Evolutionary conservation across 2,329 filamentous ascomycete species (phyloP).

Genomic region (Basipetospora sp.): DNA sequence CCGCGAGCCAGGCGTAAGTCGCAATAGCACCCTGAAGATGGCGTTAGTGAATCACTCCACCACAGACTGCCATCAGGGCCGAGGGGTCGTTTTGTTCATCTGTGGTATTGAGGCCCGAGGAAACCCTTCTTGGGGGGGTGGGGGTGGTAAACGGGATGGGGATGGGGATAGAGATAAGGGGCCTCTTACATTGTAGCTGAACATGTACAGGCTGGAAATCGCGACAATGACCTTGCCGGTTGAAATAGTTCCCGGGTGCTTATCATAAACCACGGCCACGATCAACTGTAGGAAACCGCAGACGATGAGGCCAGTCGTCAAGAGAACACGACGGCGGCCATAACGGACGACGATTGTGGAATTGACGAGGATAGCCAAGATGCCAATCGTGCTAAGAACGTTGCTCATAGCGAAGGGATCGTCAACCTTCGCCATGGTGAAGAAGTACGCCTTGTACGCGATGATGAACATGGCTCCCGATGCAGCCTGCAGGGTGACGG

Average conservation of each 20-base stretch:
- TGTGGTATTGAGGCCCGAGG: too few species aligned
- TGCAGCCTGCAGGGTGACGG: slow-evolving; percentile 29
- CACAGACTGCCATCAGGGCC: too few species aligned
- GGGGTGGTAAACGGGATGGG: background rate
- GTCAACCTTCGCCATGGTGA: slow-evolving; percentile 35
- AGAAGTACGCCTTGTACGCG: slow-evolving; percentile 37
- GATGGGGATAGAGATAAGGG: background rate
- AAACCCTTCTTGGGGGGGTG: background rate
- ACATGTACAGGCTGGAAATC: slow-evolving; percentile 31
- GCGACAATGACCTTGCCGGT: slow-evolving; percentile 30
- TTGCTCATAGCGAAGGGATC: slow-evolving; percentile 36
- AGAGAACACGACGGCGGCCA: slow-evolving; percentile 33
- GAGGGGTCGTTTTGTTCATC: too few species aligned
- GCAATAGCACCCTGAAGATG: slow-evolving; percentile 26
- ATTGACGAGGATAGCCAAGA: slow-evolving; percentile 34
- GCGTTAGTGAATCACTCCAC: background rate
- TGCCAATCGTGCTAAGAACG: slow-evolving; percentile 32
- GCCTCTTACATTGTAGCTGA: slow-evolving; percentile 31
- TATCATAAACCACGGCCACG: slow-evolving; percentile 31
- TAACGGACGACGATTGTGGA: slow-evolving; percentile 30
- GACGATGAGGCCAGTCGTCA: slow-evolving; percentile 29
- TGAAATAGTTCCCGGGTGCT: slow-evolving; percentile 15
- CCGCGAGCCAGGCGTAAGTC: slow-evolving; percentile 36
- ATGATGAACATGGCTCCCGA: slow-evolving; percentile 31
- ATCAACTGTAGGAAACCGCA: slow-evolving; percentile 37